Percentiles rank a stretch among this genome's conserved stretches.
Conservation (phyloP, 768 basidiomycete genomes). For the Termitomyces heimii region DNA sequence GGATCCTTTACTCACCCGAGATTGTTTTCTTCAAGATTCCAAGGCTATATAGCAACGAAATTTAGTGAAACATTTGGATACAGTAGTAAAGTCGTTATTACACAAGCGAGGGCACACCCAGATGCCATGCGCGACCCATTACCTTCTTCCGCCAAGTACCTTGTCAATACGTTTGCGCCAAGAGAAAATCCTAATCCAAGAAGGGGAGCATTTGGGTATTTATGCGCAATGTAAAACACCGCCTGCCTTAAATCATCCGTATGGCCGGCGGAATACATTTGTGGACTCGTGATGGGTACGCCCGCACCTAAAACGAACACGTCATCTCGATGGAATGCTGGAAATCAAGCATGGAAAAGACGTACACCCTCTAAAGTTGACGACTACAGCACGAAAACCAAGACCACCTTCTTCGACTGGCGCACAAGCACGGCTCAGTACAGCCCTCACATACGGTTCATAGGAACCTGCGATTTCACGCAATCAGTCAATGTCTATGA, state of each 20-base stretch:
- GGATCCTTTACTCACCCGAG: constrained; percentile 27
- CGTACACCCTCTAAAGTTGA: constrained; percentile 92
- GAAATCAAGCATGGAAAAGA: constrained; percentile 14
- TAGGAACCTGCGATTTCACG: constrained; percentile 58
- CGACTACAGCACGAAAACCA: constrained; percentile 84
- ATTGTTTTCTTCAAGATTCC: constrained; percentile 48
- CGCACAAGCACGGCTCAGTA: constrained; percentile 68
- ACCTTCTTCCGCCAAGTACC: constrained; percentile 86
- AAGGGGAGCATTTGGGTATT: constrained; percentile 76
- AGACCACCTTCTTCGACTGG: constrained; percentile 76
- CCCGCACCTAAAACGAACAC: constrained; percentile 58
- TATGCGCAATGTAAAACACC: constrained; percentile 63
- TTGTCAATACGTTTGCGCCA: constrained; percentile 86
- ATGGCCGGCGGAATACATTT: constrained; percentile 83
- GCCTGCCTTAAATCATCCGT: constrained; percentile 88
- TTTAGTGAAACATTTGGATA: constrained; percentile 8
- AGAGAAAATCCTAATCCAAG: constrained; percentile 91
- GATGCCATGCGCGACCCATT: constrained; percentile 52
- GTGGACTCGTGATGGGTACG: constrained; percentile 73
- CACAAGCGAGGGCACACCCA: constrained; percentile 69
- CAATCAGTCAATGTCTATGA: constrained; percentile 2
- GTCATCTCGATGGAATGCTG: constrained; percentile 7
- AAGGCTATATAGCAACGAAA: constrained; percentile 33
- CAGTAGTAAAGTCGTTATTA: constrained; percentile 33
- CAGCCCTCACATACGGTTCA: constrained; percentile 83